These are phyloP conservation scores for Casaregolazyma lundiana DNA, from an alignment of 1,139 yeast species.

Conservation along the genomic window DNA sequence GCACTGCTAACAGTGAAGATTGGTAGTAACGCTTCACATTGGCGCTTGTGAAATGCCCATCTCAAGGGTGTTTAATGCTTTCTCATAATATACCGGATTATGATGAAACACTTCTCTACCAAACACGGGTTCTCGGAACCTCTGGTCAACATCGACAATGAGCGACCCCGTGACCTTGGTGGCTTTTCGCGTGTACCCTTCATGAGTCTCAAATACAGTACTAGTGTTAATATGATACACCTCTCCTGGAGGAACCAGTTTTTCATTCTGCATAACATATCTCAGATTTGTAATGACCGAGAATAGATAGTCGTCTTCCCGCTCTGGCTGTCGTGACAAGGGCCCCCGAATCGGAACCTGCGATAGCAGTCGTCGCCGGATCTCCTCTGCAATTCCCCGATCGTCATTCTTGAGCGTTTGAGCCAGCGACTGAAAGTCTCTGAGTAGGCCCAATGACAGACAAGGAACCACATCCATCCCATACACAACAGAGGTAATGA, in stretches of 20 bases:
- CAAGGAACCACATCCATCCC: conserved; percentile 35
- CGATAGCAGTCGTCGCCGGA: conserved; percentile 27
- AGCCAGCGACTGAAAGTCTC: conserved; percentile 34
- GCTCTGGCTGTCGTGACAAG: conserved; percentile 23
- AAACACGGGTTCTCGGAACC: conserved; percentile 34
- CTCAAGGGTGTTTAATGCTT: conserved; percentile 29
- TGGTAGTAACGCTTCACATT: conserved; percentile 1
- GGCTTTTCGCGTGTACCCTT: conserved; percentile 30
- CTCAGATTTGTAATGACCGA: conserved; percentile 28
- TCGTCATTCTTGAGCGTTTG: conserved; percentile 28
- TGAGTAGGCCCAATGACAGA: conserved; percentile 32
- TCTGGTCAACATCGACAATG: conserved; percentile 31
- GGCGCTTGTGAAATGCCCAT: conserved; percentile 28
- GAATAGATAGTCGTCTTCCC: conserved; percentile 30
- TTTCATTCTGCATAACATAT: conserved; percentile 31
- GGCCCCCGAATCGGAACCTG: conserved; percentile 29
- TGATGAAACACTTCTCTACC: conserved; percentile 36
- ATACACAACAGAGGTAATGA: conserved; percentile 33
- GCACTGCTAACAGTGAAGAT: neutral
- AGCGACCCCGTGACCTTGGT: conserved; percentile 30
- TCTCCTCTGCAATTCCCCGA: conserved; percentile 26
- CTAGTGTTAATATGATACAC: conserved; percentile 31
- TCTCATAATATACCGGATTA: conserved; percentile 34
- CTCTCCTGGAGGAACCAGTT: conserved; percentile 35
- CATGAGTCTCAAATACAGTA: conserved; percentile 30